A percentile compares a stretch with the other conserved stretches of the same genome.
These are phyloP conservation scores for Yamadazyma sp. DNA, from an alignment of 1,139 yeast species.

Conservation along the genomic window DNA sequence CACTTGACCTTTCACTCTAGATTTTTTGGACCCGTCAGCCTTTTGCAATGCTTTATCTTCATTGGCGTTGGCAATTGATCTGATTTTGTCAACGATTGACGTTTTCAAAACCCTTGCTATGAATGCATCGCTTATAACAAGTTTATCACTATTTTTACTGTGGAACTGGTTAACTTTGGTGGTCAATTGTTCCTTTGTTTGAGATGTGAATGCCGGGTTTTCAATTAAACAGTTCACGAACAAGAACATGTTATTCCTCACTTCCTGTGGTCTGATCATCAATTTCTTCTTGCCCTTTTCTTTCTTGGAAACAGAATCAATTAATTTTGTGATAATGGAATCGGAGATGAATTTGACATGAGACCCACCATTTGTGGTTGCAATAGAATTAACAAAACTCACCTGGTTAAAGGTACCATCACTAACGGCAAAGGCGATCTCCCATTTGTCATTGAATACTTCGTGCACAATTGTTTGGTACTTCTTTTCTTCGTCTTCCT, in stretches of 20 bases:
- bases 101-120: slow-evolving; percentile 71
- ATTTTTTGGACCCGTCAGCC: slow-evolving; percentile 86
- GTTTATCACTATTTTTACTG: slow-evolving; percentile 59
- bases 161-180: slow-evolving; percentile 90
- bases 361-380: slow-evolving; percentile 96
- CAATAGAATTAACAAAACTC: slow-evolving; percentile 95
- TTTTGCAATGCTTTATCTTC: slow-evolving; percentile 86
- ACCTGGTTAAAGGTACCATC: slow-evolving; percentile 90
- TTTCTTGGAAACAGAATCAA: slow-evolving; percentile 66
- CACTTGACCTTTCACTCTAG: slow-evolving; percentile 83
- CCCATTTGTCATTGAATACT: slow-evolving; percentile 78
- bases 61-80: slow-evolving; percentile 81
- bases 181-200: slow-evolving; percentile 93
- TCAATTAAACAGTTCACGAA: slow-evolving; percentile 91
- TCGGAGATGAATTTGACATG: slow-evolving; percentile 88
- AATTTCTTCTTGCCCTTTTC: slow-evolving; percentile 73
- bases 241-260: slow-evolving; percentile 84
- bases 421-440: slow-evolving; percentile 90
- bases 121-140: slow-evolving; percentile 71
- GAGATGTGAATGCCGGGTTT: slow-evolving; percentile 97
- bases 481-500: slow-evolving; percentile 27
- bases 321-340: slow-evolving; percentile 68
- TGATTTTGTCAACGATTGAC: slow-evolving; percentile 77
- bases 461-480: slow-evolving; percentile 73
- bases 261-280: slow-evolving; percentile 83